Evolutionary conservation across 108 stramenopile genomes (phyloP), one percentile per base, ranked within the genome.

Genomic region (Asterionellopsis glacialis): DNA sequence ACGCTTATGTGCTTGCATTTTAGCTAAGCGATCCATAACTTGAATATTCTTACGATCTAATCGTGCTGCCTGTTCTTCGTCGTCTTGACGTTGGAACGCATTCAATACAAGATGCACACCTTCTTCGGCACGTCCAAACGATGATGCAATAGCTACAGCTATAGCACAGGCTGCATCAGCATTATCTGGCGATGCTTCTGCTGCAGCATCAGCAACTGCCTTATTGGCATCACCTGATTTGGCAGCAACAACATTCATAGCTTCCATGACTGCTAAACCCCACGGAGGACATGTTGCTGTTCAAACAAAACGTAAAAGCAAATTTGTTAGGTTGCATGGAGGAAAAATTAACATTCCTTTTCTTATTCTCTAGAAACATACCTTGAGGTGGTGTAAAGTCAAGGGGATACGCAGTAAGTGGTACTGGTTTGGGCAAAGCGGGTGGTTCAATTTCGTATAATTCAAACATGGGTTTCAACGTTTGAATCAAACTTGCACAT

Each of bases 41-140:
- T 95, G 93, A 47, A 80, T 57, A 65, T 95, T 95, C 59, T 95
- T 95, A 23, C 93, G 75, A 4, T 82, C 90, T 15, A 95, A 65
- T 19, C 93, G 75, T 44, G 87, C 84, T 3, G 79, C 72, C 56
- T 85, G 80, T 57, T 95, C 93, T 47, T 87, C 76, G 69, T 95
- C 93, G 63, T 91, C 77, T 64, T 95, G 93, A 26, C 67, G 70
- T 25, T 78, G 73, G 57, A 95, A 86, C 38, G 90, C 93, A 28
- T 66, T 48, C 23, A 80, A 74, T 13, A 88, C 80, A 41, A 82
- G 52, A 19, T 66, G 25, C 33, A 91, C 77, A 6, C 84, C 77
- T 16, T 67, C 64, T 43, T 68, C 68, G 0, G 77, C 67, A 19
- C 61, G 57, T 49, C 66, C 65, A 53, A 74, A 64, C 11, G 53